Evolutionary conservation across 2,329 filamentous ascomycete species (phyloP), one percentile per base, ranked within the genome.

Genomic region (Aureobasidium sp.): DNA sequence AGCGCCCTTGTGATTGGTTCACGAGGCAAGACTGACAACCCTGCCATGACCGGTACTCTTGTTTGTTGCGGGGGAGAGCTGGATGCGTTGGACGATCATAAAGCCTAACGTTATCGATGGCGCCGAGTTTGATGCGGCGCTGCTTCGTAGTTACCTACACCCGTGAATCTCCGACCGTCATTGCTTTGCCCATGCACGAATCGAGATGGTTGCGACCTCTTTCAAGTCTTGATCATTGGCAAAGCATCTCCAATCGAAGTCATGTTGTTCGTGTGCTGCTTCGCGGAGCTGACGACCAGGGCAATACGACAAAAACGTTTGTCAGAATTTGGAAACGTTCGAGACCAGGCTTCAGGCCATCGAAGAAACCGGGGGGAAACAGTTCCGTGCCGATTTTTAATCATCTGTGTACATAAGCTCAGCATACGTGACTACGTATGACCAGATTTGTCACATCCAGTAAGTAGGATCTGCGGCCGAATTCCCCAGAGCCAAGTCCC

Each of bases 121-220:
- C 57, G 57, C 45, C 45, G 57, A 60, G 57, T 60, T 50, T 60
- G 57, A 50, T 33, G 57, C 57, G 57, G 57, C 57, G 24, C 57
- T 60, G 57, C 57, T 50, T 60, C 57, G 57, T 33, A 49, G 57
- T 12, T 50, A 60, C 44, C 17, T 50, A 60, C 33, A 42, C 57
- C 56, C 57, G 57, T 42, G 45, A 60, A 60, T 31, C 22, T 42
- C 57, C 57, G 57, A 49, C 40, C 14, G n/a, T n/a, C 5, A 22
- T 49, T 60, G 57, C 24, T 37, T 48, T n/a, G 22, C 17, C 19
- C 4, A 37, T 59, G 54, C 29, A 39, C 22, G 37, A 37, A 19
- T 59, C 44, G 42, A 40, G 24, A 59, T 47, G 39, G 3, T 9
- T 42, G 37, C 14, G 35, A 19, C 14, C 19, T 19, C 15, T 3